Conservation (phyloP, 208 protist species). For the Acanthamoeba polyphaga region DNA sequence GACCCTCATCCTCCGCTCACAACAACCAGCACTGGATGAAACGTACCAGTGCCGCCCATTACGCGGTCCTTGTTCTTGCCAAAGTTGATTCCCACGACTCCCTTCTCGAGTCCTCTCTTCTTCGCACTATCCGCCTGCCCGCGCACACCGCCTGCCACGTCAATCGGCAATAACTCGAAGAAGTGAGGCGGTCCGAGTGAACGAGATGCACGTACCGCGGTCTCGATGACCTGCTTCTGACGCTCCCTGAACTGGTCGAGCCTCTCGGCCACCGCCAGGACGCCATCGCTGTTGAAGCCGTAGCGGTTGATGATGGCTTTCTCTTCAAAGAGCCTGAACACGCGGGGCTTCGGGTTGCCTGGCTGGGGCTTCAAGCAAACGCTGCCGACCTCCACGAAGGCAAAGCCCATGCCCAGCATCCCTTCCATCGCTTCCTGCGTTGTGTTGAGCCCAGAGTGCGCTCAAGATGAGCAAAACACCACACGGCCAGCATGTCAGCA, state of each 20-base stretch:
- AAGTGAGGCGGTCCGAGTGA: not conserved
- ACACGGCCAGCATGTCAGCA: not conserved
- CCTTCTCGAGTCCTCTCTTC: not conserved
- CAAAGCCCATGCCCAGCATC: constrained; percentile 85
- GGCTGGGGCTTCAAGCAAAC: constrained; percentile 87
- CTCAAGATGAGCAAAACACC: not conserved
- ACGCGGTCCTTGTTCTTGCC: constrained; percentile 88
- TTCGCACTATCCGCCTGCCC: constrained; percentile 8
- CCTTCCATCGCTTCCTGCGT: constrained; percentile 78
- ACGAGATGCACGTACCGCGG: not conserved
- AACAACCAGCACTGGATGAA: too few relatives aligned
- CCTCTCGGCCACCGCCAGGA: constrained; percentile 62
- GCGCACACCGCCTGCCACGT: not conserved
- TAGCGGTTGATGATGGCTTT: constrained; percentile 89
- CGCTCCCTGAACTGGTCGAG: constrained; percentile 16
- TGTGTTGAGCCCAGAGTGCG: not conserved
- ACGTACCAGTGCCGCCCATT: not conserved
- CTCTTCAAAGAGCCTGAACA: constrained; percentile 86
- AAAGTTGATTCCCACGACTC: constrained; percentile 86
- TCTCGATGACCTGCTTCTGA: not conserved
- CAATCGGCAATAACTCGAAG: not conserved
- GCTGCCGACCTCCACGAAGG: constrained; percentile 89
- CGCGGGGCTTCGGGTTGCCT: constrained; percentile 87
- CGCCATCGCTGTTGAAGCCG: constrained; percentile 90
- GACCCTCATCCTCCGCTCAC: too few relatives aligned